Conservation (phyloP, 2,329 filamentous ascomycete genomes). For the Rhexocercosporidium sp. region DNA sequence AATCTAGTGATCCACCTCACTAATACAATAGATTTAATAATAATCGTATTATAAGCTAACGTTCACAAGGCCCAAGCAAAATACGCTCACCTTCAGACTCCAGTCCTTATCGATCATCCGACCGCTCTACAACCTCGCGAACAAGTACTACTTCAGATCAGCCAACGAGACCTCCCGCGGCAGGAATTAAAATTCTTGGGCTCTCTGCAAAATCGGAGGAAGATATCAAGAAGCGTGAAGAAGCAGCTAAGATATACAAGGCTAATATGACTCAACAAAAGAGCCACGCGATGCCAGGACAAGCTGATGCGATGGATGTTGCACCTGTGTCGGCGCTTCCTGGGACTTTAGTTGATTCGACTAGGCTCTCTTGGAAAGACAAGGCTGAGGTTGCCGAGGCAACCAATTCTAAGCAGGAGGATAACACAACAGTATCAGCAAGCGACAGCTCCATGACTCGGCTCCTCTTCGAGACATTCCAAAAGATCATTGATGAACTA, state of each 20-base stretch:
- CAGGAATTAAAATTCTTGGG: slow-evolving; percentile 1
- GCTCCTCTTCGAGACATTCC: neutral
- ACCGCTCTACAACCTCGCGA: neutral
- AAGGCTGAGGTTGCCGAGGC: neutral
- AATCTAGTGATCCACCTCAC: neutral
- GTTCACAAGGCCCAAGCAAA: neutral
- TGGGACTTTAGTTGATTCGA: neutral
- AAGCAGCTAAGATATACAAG: neutral
- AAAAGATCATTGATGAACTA: slow-evolving; percentile 4
- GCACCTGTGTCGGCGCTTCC: neutral
- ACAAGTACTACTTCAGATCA: neutral
- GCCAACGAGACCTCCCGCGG: neutral
- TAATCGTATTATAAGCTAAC: neutral
- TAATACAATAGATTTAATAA: neutral
- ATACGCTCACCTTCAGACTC: neutral
- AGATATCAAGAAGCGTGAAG: slow-evolving; percentile 6
- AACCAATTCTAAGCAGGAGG: too few species aligned
- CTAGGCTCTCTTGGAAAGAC: neutral
- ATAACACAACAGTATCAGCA: neutral
- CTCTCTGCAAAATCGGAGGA: slow-evolving; percentile 1
- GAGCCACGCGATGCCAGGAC: neutral
- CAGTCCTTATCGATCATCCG: neutral
- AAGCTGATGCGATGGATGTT: neutral
- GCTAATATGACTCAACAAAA: neutral
- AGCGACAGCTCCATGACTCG: neutral